phyloP scores from a whole-genome alignment of 2,329 filamentous ascomycete species.

The Dactylellina drechsleri region DNA sequence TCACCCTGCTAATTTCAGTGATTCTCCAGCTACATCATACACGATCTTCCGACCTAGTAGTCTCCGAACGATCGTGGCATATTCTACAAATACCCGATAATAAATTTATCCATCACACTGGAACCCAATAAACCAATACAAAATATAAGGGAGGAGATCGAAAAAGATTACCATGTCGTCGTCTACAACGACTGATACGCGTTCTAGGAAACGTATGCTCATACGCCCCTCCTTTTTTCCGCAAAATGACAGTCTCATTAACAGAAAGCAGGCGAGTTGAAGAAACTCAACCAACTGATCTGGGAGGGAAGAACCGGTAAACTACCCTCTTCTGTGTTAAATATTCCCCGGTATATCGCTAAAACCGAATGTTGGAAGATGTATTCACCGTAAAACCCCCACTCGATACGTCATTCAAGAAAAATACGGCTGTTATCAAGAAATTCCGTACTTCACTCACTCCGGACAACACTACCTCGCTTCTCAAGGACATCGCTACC shows the following conservation, averaged over 20 bases:
- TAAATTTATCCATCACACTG: constrained; percentile 20
- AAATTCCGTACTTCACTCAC: constrained; percentile 58
- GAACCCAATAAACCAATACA: constrained; percentile 6
- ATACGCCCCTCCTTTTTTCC: background rate
- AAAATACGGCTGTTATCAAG: constrained; percentile 59
- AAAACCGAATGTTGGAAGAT: constrained; percentile 43
- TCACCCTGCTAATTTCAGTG: background rate
- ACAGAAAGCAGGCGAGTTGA: constrained; percentile 38
- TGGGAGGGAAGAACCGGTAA: constrained; percentile 52
- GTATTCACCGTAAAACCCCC: constrained; percentile 56
- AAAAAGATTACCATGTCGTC: constrained; percentile 17
- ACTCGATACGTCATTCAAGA: constrained; percentile 59
- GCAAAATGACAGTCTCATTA: constrained; percentile 21
- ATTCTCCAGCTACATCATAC: constrained; percentile 32
- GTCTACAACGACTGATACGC: constrained; percentile 43
- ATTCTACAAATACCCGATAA: background rate
- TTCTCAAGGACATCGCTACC: constrained; percentile 58
- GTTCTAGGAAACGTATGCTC: constrained; percentile 52
- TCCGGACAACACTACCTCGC: constrained; percentile 56
- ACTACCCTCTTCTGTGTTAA: background rate
- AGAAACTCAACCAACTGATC: constrained; percentile 51
- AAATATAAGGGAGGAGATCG: background rate
- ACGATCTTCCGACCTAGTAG: constrained; percentile 53
- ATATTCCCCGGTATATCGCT: background rate
- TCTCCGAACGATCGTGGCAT: constrained; percentile 51